Percentiles rank a stretch among this genome's conserved stretches.
Conservation (phyloP, 2,329 filamentous ascomycete species). For the Hansfordia pulvinata region DNA sequence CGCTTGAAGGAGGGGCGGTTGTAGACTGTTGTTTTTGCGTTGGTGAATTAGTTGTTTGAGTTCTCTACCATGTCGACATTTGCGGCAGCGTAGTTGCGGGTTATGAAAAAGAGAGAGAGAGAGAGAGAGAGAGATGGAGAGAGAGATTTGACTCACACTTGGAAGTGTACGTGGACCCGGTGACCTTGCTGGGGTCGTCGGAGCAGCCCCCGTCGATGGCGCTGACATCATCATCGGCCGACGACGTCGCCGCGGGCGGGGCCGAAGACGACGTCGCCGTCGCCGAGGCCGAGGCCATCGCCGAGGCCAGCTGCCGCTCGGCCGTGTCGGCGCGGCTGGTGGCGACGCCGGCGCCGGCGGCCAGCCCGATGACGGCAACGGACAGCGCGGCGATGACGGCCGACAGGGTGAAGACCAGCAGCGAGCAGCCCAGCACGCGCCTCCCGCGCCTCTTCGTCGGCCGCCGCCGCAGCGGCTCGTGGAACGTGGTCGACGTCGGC, state of each 20-base stretch:
- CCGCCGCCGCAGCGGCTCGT: constrained; percentile 5
- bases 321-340: constrained; percentile 23
- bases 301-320: constrained; percentile 15
- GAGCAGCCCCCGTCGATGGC: constrained; percentile 26
- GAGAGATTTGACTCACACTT: constrained; percentile 21
- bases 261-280: constrained; percentile 9
- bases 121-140: too few relatives aligned
- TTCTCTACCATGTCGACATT: too few relatives aligned
- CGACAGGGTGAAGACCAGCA: constrained; percentile 25
- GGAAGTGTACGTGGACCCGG: constrained; percentile 23
- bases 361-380: constrained; percentile 27
- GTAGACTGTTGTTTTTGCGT: constrained; percentile 21
- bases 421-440: constrained; percentile 21
- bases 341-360: constrained; percentile 28
- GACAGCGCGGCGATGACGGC: constrained; percentile 24
- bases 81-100: too few relatives aligned
- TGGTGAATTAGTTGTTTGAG: too few relatives aligned
- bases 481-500: constrained; percentile 6
- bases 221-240: constrained; percentile 14
- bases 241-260: constrained; percentile 6
- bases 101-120: too few relatives aligned
- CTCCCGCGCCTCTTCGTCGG: constrained; percentile 4
- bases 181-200: constrained; percentile 17
- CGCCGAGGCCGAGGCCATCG: constrained; percentile 12
- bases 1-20: constrained; percentile 22